These are phyloP conservation scores for Talaromyces sp. DNA, from an alignment of 2,329 filamentous ascomycete genomes.

Conservation along the genomic window DNA sequence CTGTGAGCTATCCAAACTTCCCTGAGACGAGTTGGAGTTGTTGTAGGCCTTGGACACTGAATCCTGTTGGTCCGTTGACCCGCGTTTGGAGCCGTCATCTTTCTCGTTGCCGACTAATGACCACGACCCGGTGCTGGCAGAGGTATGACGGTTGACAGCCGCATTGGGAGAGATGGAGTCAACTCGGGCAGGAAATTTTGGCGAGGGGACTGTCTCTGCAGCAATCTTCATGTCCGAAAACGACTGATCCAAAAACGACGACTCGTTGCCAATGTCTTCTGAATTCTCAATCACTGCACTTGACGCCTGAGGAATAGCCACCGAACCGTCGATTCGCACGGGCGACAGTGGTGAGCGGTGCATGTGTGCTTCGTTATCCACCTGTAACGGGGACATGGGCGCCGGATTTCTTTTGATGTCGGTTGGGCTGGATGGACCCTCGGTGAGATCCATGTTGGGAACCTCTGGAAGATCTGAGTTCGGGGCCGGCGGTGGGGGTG, in stretches of 20 bases:
- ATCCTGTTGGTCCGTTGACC: slow-evolving; percentile 21
- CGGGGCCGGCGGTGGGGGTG: slow-evolving; percentile 23
- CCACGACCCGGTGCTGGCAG: slow-evolving; percentile 31
- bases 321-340: slow-evolving; percentile 26
- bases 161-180: slow-evolving; percentile 15
- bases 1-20: slow-evolving; percentile 32
- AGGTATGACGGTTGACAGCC: slow-evolving; percentile 24
- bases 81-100: slow-evolving; percentile 17
- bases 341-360: slow-evolving; percentile 29
- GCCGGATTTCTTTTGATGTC: slow-evolving; percentile 24
- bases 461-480: slow-evolving; percentile 13
- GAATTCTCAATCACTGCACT: slow-evolving; percentile 24
- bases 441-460: neutral
- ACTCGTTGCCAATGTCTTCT: slow-evolving; percentile 16
- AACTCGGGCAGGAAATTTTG: slow-evolving; percentile 19
- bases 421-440: slow-evolving; percentile 12
- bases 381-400: slow-evolving; percentile 14
- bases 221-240: slow-evolving; percentile 24
- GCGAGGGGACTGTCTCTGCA: slow-evolving; percentile 8
- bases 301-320: slow-evolving; percentile 22
- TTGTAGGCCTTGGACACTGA: slow-evolving; percentile 19
- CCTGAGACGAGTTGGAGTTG: slow-evolving; percentile 26
- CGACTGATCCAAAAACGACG: slow-evolving; percentile 20
- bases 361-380: slow-evolving; percentile 20
- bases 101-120: slow-evolving; percentile 26